phyloP scores from a whole-genome alignment of 768 basidiomycete genomes.

The Lactarius indigo region DNA sequence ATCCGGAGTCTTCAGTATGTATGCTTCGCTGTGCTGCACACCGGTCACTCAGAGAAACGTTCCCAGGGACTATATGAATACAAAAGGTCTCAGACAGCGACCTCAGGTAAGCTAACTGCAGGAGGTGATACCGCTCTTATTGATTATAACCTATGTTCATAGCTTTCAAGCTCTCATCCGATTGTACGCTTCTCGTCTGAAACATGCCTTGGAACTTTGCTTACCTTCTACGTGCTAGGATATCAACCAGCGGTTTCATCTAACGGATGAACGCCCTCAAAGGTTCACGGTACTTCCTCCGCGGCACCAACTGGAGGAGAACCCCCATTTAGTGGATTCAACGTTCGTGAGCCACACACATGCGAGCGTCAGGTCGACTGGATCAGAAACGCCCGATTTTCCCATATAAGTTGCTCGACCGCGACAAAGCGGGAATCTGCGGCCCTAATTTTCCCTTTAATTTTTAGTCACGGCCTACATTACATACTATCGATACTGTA shows the following conservation, averaged over 20 bases:
- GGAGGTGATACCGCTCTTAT: not conserved
- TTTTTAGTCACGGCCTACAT: too few relatives aligned
- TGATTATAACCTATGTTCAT: not conserved
- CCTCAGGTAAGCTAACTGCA: not conserved
- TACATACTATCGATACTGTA: too few relatives aligned
- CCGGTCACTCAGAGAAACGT: not conserved
- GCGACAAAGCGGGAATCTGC: too few relatives aligned
- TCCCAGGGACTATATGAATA: not conserved
- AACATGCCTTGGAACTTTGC: not conserved
- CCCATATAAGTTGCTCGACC: too few relatives aligned
- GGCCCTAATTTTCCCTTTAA: too few relatives aligned
- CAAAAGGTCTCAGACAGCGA: not conserved
- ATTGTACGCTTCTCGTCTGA: conserved; percentile 1
- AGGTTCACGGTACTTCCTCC: too few relatives aligned
- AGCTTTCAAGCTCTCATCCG: conserved; percentile 4
- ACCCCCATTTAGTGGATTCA: too few relatives aligned
- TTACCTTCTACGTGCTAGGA: not conserved
- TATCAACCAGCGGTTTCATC: not conserved
- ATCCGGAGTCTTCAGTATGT: not conserved
- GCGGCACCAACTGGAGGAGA: too few relatives aligned
- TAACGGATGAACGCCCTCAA: not conserved
- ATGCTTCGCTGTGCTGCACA: not conserved
- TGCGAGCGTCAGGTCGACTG: too few relatives aligned
- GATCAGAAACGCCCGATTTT: too few relatives aligned
- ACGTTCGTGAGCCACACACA: too few relatives aligned